Evolutionary conservation across 73 alveolate species (phyloP), one percentile per base, ranked within the genome.

Genomic region (Paramecium octaurelia): DNA sequence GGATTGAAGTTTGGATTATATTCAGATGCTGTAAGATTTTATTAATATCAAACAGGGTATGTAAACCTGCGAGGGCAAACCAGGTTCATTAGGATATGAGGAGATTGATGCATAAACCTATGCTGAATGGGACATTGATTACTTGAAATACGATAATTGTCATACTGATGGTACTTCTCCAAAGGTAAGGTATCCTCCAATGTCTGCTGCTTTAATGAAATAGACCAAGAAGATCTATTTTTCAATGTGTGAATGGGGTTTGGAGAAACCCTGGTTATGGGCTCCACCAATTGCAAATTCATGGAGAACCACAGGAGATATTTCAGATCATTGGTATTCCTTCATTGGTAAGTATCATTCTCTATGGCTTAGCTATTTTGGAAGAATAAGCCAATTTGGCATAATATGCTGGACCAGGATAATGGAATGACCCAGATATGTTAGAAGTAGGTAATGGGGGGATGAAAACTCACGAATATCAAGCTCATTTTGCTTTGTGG

Each of bases 391-490:
- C 93, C 36, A 87, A 93, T 21, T 86, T 86, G 27, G 58, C 90
- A 0, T 92, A 92, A 84, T 94, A 87, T 87, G 99, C 99, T 14
- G 99, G 99, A 8, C 99, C 99, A 4, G 99, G 99, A 9, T 98
- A 99, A 75, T 98, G 99, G 99, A 98, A 98, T 76, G 99, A 98
- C 58, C 99, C 99, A 9, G 99, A 98, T 86, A 98, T 98, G 99
- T 93, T 98, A 68, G 99, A 98, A 92, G 98, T 98, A 1, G 99
- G 99, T 31, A 97, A 96, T 89, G 99, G 99, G 2, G 98, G 97
- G 20, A 92, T 98, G 98, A 95, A 97, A n/a, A 93, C 90, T 1
- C 93, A 80, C 9, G 99, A 98, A 94, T 96, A 97, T 58, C 92
- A 93, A 75, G 94, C 99, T n/a, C 99, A 98, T 89, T 98, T 98